Evolutionary conservation across 2,329 filamentous ascomycete genomes (phyloP).

Genomic region (Trichocomaceae sp.): DNA sequence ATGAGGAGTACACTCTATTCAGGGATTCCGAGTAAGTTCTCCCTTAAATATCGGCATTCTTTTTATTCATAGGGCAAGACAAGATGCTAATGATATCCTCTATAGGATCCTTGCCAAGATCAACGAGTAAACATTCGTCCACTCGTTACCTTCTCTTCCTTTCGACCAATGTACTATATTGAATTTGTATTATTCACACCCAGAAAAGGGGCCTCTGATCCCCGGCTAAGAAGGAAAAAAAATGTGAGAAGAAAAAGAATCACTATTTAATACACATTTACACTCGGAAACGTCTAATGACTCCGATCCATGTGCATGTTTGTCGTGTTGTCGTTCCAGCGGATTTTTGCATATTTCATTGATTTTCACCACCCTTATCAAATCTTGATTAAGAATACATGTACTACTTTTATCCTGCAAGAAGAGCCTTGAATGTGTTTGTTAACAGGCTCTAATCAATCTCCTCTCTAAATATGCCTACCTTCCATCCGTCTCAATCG

Average conservation of each 20-base stretch:
- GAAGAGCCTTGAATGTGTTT: neutral
- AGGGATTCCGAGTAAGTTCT: constrained; percentile 88
- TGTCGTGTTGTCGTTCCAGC: constrained; percentile 14
- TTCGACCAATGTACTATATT: constrained; percentile 16
- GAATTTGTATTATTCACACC: constrained; percentile 14
- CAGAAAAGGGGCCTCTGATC: neutral
- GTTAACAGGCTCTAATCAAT: constrained; percentile 7
- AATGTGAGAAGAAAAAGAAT: constrained; percentile 4
- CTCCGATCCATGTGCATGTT: constrained; percentile 13
- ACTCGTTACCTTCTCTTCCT: constrained; percentile 14
- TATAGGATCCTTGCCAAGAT: constrained; percentile 93
- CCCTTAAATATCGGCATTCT: neutral
- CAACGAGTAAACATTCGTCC: constrained; percentile 66
- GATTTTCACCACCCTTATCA: neutral
- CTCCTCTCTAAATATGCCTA: constrained; percentile 11
- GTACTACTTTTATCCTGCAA: constrained; percentile 4
- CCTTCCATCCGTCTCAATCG: neutral
- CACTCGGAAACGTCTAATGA: constrained; percentile 6
- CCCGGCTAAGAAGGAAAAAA: neutral
- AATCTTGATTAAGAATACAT: constrained; percentile 3
- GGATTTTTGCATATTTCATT: constrained; percentile 14
- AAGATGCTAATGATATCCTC: constrained; percentile 15
- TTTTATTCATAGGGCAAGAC: neutral
- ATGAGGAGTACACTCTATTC: constrained; percentile 95
- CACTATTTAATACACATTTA: constrained; percentile 10